Evolutionary conservation across 2,329 filamentous ascomycete species (phyloP).

Genomic region (Xenosphaeropsis pyriputrescens): DNA sequence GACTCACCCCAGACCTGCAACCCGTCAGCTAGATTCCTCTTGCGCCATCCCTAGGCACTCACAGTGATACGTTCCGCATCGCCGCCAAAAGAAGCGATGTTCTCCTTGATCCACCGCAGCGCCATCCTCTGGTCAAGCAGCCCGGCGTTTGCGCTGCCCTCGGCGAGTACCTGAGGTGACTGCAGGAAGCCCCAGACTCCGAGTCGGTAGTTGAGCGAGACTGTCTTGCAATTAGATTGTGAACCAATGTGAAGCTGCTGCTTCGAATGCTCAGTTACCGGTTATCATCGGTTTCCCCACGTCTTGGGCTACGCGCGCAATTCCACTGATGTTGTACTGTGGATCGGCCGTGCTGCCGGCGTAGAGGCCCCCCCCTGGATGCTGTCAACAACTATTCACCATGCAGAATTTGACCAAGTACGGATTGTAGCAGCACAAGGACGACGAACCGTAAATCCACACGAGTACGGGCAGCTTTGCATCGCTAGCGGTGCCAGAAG

Average conservation of each 20-base stretch:
- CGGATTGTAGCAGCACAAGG: no score
- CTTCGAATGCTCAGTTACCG: conserved; percentile 19
- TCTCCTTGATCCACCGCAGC: conserved; percentile 42
- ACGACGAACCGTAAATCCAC: conserved; percentile 38
- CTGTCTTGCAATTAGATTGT: conserved; percentile 26
- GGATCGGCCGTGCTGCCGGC: conserved; percentile 33
- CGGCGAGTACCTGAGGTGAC: conserved; percentile 31
- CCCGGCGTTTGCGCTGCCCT: conserved; percentile 45
- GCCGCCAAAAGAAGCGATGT: conserved; percentile 31
- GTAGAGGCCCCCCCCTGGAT: conserved; percentile 28
- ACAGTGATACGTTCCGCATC: conserved; percentile 21
- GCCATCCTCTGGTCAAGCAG: conserved; percentile 43
- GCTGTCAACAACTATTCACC: no score
- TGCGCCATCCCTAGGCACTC: no score
- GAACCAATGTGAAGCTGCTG: conserved; percentile 11
- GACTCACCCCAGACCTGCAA: conserved; percentile 23
- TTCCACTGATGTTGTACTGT: conserved; percentile 49
- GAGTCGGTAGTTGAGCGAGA: conserved; percentile 46
- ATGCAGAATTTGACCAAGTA: no score
- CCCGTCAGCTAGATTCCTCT: no score
- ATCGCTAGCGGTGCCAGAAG: conserved; percentile 17
- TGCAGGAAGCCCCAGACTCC: conserved; percentile 53
- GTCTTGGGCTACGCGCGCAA: conserved; percentile 36
- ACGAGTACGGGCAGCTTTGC: conserved; percentile 24
- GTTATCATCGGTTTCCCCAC: conserved; percentile 37